Percentiles rank a stretch among this genome's conserved stretches.
Evolutionary conservation across 805 yeast genomes (phyloP).

Genomic region (Cyberlindnera subsufficiens): DNA sequence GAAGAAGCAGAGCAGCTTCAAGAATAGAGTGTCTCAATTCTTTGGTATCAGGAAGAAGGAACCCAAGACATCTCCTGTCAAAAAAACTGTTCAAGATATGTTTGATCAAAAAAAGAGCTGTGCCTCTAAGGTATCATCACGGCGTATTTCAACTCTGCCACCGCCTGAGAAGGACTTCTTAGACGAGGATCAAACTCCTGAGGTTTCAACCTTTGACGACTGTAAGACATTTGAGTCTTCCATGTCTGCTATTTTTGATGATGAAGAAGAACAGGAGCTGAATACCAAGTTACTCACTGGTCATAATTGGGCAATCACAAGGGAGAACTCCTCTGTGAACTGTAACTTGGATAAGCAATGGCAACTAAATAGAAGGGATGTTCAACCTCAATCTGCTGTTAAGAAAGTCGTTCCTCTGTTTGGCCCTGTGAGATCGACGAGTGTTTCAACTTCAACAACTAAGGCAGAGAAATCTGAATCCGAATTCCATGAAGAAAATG

Average conservation of each 20-base stretch:
- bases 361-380: neutral
- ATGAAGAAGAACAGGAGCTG: conserved; percentile 6
- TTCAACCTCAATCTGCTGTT: neutral
- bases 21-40: conserved; percentile 21
- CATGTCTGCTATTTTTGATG: conserved; percentile 21
- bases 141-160: neutral
- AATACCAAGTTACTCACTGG: conserved; percentile 1
- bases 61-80: neutral
- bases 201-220: conserved; percentile 11
- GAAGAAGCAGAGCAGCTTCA: conserved; percentile 9
- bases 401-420: neutral
- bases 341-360: conserved; percentile 9
- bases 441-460: neutral
- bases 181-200: conserved; percentile 8
- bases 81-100: neutral
- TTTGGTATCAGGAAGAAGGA: conserved; percentile 5
- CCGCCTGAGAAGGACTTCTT: no score
- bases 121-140: no score
- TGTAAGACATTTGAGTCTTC: conserved; percentile 19
- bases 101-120: neutral
- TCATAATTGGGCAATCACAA: conserved; percentile 14
- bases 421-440: neutral
- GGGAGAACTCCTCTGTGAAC: conserved; percentile 19
- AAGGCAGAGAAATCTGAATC: neutral
- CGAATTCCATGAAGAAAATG: neutral